Evolutionary conservation across 2,329 filamentous ascomycete genomes (phyloP), one percentile per base, ranked within the genome.

Genomic region (Xylariaceae sp.): DNA sequence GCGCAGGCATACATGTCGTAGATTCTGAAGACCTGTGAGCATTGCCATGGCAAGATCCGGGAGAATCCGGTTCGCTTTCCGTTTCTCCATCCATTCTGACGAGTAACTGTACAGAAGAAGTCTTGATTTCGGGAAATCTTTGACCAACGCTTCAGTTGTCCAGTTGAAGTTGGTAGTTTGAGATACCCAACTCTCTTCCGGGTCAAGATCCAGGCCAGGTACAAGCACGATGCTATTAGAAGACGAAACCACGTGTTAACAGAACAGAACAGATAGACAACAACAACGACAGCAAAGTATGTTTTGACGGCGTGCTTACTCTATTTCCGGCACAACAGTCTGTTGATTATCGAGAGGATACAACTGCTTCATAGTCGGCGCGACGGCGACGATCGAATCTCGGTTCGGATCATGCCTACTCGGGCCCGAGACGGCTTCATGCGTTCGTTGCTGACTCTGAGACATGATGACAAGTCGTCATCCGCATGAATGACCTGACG

Each of bases 61-160:
- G 53, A 75, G 70, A 32, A 70, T 72, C 41, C 74, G 72, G 58
- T 71, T 72, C n/a, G 75, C 71, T 48, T 72, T 73, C 32, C 74
- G 62, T 3, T 66, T 53, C 0, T 72, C 73, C 1, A 58, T 64
- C 73, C 73, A 75, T 39, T 70, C 69, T 5, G 73, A 75, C 47
- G 74, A 69, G 40, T 73, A 74, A 59, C 70, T 72, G 47, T 73
- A 75, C 1, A 75, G 58, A 12, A 75, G 64, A 8, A 75, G 62
- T 2, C 73, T 64, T 2, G 72, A 71, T 32, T 65, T 69, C 0
- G 71, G 73, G 47, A 75, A 75, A 50, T 74, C 72, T 49, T 68
- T 66, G 6, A 64, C 62, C 2, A 75, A 57, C 0, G 70, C 72
- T 40, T 73, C 69, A 8, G 64, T 72, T 0, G 68, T 68, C 73